Evolutionary conservation across 371 early-diverging fungal species (phyloP), one percentile per base, ranked within the genome.

Genomic region (Mucor mucedo): DNA sequence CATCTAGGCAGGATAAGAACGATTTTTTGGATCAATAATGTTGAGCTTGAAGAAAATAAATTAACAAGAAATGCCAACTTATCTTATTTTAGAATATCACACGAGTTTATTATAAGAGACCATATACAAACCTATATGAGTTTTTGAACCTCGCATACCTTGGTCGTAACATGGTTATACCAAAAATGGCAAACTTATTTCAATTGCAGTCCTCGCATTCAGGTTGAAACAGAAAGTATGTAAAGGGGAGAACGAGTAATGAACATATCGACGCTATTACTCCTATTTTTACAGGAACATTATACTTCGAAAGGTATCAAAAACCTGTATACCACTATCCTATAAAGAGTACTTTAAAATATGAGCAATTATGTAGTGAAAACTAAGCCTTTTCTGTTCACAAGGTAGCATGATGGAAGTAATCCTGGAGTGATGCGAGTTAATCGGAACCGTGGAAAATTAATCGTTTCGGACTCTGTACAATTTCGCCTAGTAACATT

Each of bases 391-490:
- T 6, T 35, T 35, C 35, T 8, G 35, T 35, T 2, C 21, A 57
- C 47, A 4, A 50, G 6, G 13, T 48, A 14, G 27, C 48, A 32
- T 14, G 21, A 57, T 13, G 28, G 39, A 5, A 60, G 8, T n/a
- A 52, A 45, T 30, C 47, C 5, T 63, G 58, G 9, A 65, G 49
- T 40, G 21, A 49, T 41, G 40, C 38, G 11, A 13, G 62, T 49
- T 39, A 28, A 49, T 50, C 32, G 10, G 3, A 27, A 41, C 39
- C 55, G 57, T 40, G 55, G 62, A 30, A 45, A 79, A 32, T 79
- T 91, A 30, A 92, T 95, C 21, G 95, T 87, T 1, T 80, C 84
- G 4, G 62, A 79, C 28, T 90, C 87, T 0, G 78, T 80, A 3
- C 88, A 10, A 85, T 95, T 58, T 81, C 83, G 13, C 75, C 82